Evolutionary conservation across 2,329 filamentous ascomycete genomes (phyloP), one percentile per base, ranked within the genome.

Genomic region (Didymosphaeria variabile): DNA sequence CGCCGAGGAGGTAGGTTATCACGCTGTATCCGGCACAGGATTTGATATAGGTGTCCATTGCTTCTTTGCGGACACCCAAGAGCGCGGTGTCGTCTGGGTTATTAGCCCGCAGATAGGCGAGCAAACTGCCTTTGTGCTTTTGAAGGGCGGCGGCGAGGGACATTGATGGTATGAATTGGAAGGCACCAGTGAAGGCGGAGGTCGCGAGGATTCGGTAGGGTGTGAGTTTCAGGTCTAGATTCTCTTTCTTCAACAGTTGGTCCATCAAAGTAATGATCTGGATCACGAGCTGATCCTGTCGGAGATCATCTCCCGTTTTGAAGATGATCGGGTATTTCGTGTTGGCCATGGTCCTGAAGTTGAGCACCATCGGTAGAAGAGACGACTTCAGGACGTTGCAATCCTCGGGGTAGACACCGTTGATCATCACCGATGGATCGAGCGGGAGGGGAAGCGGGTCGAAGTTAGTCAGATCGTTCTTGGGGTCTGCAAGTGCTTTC

Each of bases 191-290:
- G 0, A 88, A 91, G 10, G 93, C 91, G 64, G 92, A 94, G 2
- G 95, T 99, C 0, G 95, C 95, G 9, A 99, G 87, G 65, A 98
- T 97, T 70, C 94, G 94, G 82, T 99, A 99, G 0, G 95, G 95
- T 0, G 94, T 94, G 1, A 99, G 85, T 74, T 96, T 97, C 47
- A 99, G 85, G 74, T 99, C 95, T 10, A 99, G 84, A 63, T 99
- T 98, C 75, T 99, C 95, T 74, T 98, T 97, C 61, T 92, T 92
- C 5, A 99, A 85, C 1, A 99, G 87, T 60, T 94, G 92, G 72
- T 99, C 95, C 95, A 99, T 99, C 17, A 99, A 86, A 0, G 93
- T 97, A 76, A 99, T 97, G 73, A 98, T 98, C 73, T 92, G 95
- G 57, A 99, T 96, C 38, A 99, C 94, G 2, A 99, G 87, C 75